Evolutionary conservation across 805 yeast genomes (phyloP).

Genomic region (Torulaspora microellipsoides): DNA sequence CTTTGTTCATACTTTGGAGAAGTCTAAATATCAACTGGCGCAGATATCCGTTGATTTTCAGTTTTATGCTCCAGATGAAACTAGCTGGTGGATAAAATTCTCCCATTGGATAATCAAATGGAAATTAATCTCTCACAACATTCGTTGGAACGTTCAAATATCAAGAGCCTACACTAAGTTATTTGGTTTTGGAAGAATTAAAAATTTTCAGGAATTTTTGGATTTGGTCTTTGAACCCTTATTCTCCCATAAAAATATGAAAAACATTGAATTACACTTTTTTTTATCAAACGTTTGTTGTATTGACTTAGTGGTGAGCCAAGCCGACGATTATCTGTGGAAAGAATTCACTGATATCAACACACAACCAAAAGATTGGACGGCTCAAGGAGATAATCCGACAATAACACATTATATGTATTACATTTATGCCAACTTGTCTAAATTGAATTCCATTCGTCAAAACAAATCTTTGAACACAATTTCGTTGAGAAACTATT

Average conservation of each 20-base stretch:
- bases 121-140: conserved; percentile 38
- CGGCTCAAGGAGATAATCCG: conserved; percentile 34
- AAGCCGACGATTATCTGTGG: conserved; percentile 29
- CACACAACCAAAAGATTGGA: conserved; percentile 30
- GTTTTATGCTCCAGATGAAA: conserved; percentile 12
- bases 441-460: conserved; percentile 19
- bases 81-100: conserved; percentile 35
- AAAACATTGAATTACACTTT: conserved; percentile 29
- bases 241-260: conserved; percentile 24
- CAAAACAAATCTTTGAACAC: conserved; percentile 17
- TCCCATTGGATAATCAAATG: conserved; percentile 36
- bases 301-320: conserved; percentile 30
- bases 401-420: conserved; percentile 39
- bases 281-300: conserved; percentile 33
- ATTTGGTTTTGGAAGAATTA: conserved; percentile 18
- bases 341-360: conserved; percentile 18
- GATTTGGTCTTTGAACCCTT: conserved; percentile 35
- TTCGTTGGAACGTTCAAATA: conserved; percentile 38
- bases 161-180: conserved; percentile 32
- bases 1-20: conserved; percentile 34
- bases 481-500: conserved; percentile 23
- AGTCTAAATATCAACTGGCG: conserved; percentile 37
- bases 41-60: conserved; percentile 37
- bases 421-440: conserved; percentile 29
- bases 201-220: conserved; percentile 33